A percentile compares a stretch with the other conserved stretches of the same genome.
Conservation (phyloP, 257 asterid genomes). For the Paraleonurus japonicus region DNA sequence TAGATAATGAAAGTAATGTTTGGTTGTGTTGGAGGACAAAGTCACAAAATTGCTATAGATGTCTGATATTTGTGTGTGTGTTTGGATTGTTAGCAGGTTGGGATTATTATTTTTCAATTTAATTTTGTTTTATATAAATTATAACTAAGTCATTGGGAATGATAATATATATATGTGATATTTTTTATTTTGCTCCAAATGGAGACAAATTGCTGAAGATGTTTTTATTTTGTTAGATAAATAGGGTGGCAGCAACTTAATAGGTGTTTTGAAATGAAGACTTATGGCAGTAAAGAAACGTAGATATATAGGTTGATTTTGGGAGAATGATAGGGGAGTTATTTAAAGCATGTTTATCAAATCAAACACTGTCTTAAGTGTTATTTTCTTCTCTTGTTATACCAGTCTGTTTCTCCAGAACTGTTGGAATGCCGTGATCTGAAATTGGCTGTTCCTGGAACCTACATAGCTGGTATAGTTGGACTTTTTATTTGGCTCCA, state of each 20-base stretch:
- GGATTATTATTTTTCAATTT: no score
- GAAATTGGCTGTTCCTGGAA: conserved; percentile 98
- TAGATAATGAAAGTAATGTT: background rate
- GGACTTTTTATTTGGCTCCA: background rate
- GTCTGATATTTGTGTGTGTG: background rate
- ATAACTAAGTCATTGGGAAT: background rate
- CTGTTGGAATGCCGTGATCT: conserved; percentile 84
- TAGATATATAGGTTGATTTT: background rate
- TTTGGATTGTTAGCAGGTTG: no score
- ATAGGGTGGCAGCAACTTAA: background rate
- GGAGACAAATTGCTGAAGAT: no score
- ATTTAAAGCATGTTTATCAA: background rate
- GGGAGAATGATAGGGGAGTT: background rate
- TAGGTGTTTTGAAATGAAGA: background rate
- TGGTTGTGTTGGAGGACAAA: background rate
- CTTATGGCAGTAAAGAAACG: background rate
- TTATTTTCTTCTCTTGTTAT: conserved; percentile 28
- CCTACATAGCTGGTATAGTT: conserved; percentile 81
- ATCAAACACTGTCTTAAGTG: conserved; percentile 3
- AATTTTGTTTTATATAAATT: no score
- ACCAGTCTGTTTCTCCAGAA: conserved; percentile 94
- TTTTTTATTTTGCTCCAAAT: no score
- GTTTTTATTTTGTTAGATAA: background rate
- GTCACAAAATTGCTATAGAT: background rate
- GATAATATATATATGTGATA: background rate